A percentile compares a stretch with the other conserved stretches of the same genome.
Evolutionary conservation across 805 yeast genomes (phyloP).

Genomic region (Kazachstania africana): DNA sequence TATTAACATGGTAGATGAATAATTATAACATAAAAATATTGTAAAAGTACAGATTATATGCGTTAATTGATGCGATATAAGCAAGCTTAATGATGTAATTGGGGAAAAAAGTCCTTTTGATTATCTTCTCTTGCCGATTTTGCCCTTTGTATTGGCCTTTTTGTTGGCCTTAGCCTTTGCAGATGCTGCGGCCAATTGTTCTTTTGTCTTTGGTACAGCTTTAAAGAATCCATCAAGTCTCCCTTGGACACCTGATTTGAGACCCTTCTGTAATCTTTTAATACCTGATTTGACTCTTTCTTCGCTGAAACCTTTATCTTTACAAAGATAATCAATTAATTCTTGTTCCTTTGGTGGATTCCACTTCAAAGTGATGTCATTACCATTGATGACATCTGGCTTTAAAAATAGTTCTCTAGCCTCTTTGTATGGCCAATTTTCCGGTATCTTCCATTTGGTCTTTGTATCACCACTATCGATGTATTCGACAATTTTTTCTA

Average conservation of each 20-base stretch:
- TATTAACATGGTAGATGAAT: no score
- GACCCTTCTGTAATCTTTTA: constrained; percentile 69
- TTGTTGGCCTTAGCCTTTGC: constrained; percentile 23
- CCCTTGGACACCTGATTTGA: constrained; percentile 80
- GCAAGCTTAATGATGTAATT: no score
- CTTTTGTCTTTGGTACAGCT: constrained; percentile 43
- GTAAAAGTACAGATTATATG: no score
- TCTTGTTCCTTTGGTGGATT: constrained; percentile 78
- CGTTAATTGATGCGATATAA: no score
- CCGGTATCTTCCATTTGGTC: constrained; percentile 77
- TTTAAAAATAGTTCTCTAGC: constrained; percentile 73
- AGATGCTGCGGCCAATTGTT: constrained; percentile 28
- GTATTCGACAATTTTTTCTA: constrained; percentile 65
- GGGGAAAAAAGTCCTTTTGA: no score
- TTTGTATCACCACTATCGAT: constrained; percentile 36
- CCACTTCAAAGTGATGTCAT: constrained; percentile 70
- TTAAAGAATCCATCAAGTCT: constrained; percentile 87
- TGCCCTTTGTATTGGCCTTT: constrained; percentile 14
- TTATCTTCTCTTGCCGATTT: constrained; percentile 15
- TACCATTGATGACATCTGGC: constrained; percentile 66
- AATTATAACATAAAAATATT: no score
- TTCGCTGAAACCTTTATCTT: constrained; percentile 83
- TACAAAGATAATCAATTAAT: constrained; percentile 69
- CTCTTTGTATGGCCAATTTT: constrained; percentile 84
- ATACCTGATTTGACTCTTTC: constrained; percentile 86